Conservation (phyloP, 2,329 filamentous ascomycete genomes). For the Cladophialophora chaetospira region DNA sequence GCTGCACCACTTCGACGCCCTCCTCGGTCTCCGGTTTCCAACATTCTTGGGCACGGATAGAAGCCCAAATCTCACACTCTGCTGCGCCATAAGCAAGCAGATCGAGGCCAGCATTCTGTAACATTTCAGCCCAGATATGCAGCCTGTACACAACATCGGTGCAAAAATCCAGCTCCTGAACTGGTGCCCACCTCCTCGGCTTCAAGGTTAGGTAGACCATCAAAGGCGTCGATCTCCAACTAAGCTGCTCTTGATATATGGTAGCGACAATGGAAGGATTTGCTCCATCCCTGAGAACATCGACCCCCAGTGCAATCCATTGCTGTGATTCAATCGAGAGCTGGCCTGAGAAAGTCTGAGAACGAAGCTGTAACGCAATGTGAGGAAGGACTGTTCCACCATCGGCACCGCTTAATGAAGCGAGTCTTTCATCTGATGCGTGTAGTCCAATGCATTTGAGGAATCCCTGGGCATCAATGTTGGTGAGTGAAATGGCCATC, state of each 20-base stretch:
- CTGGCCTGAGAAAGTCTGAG: neutral
- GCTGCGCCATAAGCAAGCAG: constrained; percentile 1
- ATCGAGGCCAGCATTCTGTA: neutral
- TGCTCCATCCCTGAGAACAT: neutral
- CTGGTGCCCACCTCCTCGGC: no score
- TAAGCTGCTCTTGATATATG: no score
- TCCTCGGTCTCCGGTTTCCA: no score
- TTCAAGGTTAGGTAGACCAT: neutral
- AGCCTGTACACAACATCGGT: neutral
- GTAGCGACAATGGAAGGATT: no score
- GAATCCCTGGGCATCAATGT: neutral
- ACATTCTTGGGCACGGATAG: no score
- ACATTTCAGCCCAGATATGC: neutral
- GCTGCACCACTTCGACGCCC: no score
- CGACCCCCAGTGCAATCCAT: neutral
- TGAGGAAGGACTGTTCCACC: neutral
- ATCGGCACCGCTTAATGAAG: neutral
- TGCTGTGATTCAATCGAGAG: neutral
- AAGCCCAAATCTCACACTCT: constrained; percentile 8
- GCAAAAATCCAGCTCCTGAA: no score
- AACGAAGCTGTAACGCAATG: neutral
- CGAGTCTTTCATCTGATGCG: neutral
- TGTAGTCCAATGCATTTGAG: neutral
- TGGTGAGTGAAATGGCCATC: neutral
- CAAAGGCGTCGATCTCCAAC: no score